Conservation (phyloP, 345 rosid species). For the Eucalyptus pauciflora region DNA sequence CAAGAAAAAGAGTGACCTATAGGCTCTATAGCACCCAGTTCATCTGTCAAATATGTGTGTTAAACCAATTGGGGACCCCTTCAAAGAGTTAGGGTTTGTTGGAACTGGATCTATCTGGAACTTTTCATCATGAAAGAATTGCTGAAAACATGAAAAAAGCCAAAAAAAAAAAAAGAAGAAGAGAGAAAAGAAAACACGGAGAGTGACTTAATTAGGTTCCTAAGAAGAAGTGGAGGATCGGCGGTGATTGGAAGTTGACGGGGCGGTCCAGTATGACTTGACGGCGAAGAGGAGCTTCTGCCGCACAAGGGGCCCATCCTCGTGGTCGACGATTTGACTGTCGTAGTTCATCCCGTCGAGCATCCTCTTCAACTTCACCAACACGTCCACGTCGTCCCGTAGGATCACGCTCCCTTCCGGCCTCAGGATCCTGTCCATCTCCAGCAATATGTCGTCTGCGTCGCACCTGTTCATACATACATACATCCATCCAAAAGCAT, state of each 20-base stretch:
- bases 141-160: not conserved
- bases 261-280: constrained; percentile 38
- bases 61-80: not conserved
- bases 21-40: not conserved
- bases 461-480: constrained; percentile 20
- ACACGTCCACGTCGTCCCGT: constrained; percentile 43
- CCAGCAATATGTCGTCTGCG: constrained; percentile 39
- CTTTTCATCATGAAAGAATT: not conserved
- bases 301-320: constrained; percentile 46
- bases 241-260: constrained; percentile 2
- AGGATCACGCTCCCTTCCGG: constrained; percentile 55
- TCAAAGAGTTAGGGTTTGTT: not conserved
- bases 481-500: not conserved
- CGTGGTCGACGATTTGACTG: constrained; percentile 41
- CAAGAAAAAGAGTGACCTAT: not conserved
- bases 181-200: not conserved
- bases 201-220: not conserved
- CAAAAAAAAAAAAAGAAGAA: not conserved
- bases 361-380: constrained; percentile 43
- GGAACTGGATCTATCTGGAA: not conserved
- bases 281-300: constrained; percentile 58
- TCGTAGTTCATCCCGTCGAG: constrained; percentile 41
- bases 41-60: not conserved
- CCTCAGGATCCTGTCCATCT: constrained; percentile 60
- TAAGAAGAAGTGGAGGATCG: not conserved